phyloP scores from a whole-genome alignment of 169 alveolate genomes.

The Cryptosporidium ryanae region DNA sequence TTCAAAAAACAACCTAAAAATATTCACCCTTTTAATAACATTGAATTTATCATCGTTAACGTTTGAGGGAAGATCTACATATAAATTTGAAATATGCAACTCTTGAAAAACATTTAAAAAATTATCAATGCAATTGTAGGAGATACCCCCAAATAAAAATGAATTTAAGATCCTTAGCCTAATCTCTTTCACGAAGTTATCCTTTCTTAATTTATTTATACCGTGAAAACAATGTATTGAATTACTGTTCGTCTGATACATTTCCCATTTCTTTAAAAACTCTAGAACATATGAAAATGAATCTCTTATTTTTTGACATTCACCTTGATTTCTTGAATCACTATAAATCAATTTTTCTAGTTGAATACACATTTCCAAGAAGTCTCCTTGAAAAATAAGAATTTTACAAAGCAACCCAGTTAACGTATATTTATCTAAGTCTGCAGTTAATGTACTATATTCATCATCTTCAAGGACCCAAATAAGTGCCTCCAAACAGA shows the following conservation, averaged over 20 bases:
- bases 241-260: too few species aligned
- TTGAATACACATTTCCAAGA: constrained; percentile 19
- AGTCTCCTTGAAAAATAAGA: constrained; percentile 57
- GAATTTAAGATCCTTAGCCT: background rate
- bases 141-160: too few species aligned
- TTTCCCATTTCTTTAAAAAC: constrained; percentile 22
- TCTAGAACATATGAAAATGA: constrained; percentile 9
- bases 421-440: background rate
- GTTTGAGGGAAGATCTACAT: too few species aligned
- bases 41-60: too few species aligned
- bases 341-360: constrained; percentile 2
- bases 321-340: background rate
- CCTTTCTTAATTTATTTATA: too few species aligned
- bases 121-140: too few species aligned
- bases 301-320: background rate
- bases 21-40: too few species aligned
- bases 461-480: background rate
- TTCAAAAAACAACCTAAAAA: too few species aligned
- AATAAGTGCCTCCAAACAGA: constrained; percentile 54
- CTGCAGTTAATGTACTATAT: background rate
- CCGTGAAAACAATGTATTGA: background rate
- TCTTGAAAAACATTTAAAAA: too few species aligned
- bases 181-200: constrained; percentile 1
- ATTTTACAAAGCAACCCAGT: constrained; percentile 15
- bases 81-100: too few species aligned